Evolutionary conservation across 148 eudicot species (phyloP).

Genomic region (Camellia lanceoleosa): DNA sequence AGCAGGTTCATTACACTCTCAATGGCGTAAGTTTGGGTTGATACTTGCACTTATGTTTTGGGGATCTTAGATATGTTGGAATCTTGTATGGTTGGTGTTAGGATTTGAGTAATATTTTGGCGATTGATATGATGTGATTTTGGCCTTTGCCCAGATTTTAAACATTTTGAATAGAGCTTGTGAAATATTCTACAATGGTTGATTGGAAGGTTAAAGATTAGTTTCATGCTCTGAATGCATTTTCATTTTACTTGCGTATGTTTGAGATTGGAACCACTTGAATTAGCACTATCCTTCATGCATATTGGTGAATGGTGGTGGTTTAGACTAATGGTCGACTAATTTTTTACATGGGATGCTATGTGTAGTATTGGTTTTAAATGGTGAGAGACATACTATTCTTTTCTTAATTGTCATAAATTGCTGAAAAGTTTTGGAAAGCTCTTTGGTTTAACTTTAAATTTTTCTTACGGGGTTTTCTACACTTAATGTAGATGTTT

Average conservation of each 20-base stretch:
- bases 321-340: too few relatives aligned
- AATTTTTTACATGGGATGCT: too few relatives aligned
- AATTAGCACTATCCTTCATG: background rate
- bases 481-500: too few relatives aligned
- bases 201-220: background rate
- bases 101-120: background rate
- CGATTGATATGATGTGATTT: background rate
- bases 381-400: background rate
- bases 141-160: background rate
- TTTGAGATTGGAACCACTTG: background rate
- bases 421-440: background rate
- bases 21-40: slow-evolving; percentile 75
- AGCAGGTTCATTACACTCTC: slow-evolving; percentile 98
- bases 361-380: background rate
- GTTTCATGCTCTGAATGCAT: background rate
- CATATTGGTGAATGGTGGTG: background rate
- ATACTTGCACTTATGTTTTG: background rate
- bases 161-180: background rate
- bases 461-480: too few relatives aligned
- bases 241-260: background rate
- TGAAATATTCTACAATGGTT: background rate
- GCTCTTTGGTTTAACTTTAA: background rate
- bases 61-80: background rate
- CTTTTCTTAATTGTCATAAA: background rate
- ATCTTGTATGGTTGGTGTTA: background rate